phyloP scores from a whole-genome alignment of 768 basidiomycete genomes.

The Mycena floridula region DNA sequence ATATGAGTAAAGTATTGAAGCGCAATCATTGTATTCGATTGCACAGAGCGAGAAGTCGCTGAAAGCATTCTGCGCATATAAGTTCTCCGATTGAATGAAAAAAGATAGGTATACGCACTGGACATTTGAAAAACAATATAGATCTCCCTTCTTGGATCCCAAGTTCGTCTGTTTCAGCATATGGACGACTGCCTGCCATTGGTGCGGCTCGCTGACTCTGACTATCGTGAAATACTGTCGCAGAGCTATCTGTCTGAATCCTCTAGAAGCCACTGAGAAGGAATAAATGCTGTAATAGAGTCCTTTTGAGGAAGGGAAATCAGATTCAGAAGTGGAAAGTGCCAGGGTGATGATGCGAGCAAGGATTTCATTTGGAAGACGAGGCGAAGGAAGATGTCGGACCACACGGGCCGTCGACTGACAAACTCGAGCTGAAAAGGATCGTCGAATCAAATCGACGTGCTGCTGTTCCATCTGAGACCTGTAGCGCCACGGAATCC shows the following conservation, averaged over 20 bases:
- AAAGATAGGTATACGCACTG: background rate
- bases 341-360: constrained; percentile 19
- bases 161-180: too few species aligned
- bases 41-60: too few species aligned
- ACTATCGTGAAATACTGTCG: constrained; percentile 26
- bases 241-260: constrained; percentile 36
- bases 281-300: too few species aligned
- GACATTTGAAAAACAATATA: background rate
- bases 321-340: constrained; percentile 4
- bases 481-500: too few species aligned
- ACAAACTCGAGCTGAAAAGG: too few species aligned
- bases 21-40: background rate
- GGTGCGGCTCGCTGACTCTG: too few species aligned
- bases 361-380: constrained; percentile 24
- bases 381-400: constrained; percentile 1
- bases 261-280: constrained; percentile 33
- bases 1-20: constrained; percentile 29
- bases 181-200: too few species aligned
- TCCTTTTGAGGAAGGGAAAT: constrained; percentile 23
- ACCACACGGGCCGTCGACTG: too few species aligned
- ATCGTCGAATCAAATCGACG: too few species aligned
- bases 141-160: constrained; percentile 10
- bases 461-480: too few species aligned
- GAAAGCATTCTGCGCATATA: too few species aligned
- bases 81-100: constrained; percentile 21